A percentile compares a stretch with the other conserved stretches of the same genome.
phyloP scores from a whole-genome alignment of 2,329 filamentous ascomycete species.

The Dothideomycetidae sp. region DNA sequence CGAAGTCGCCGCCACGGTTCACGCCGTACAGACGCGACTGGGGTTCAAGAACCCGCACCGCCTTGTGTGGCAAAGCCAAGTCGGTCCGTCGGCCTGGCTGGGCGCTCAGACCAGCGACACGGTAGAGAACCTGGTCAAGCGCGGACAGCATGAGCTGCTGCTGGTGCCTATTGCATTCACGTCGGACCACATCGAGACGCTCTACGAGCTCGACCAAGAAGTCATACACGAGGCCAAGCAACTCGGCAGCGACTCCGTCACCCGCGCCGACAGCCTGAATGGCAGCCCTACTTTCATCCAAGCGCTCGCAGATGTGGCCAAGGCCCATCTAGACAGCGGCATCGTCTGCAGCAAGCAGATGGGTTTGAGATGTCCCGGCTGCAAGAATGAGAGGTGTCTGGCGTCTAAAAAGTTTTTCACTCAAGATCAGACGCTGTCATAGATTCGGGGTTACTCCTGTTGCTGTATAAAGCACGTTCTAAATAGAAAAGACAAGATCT shows the following conservation, averaged over 20 bases:
- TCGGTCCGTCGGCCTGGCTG: slow-evolving; percentile 88
- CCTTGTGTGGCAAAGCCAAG: slow-evolving; percentile 95
- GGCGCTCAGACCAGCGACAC: slow-evolving; percentile 84
- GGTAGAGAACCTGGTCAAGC: slow-evolving; percentile 75
- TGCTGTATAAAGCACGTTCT: no score
- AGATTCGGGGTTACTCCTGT: no score
- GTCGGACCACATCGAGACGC: slow-evolving; percentile 95
- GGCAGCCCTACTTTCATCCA: slow-evolving; percentile 81
- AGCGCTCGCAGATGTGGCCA: slow-evolving; percentile 76
- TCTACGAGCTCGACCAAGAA: slow-evolving; percentile 87
- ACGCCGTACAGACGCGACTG: slow-evolving; percentile 88
- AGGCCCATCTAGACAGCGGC: slow-evolving; percentile 59
- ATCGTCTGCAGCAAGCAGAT: slow-evolving; percentile 68
- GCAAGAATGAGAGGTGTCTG: slow-evolving; percentile 74
- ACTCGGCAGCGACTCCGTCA: slow-evolving; percentile 54
- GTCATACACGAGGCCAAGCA: slow-evolving; percentile 79
- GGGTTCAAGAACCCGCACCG: slow-evolving; percentile 83
- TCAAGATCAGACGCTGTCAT: slow-evolving; percentile 17
- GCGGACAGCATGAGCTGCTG: slow-evolving; percentile 81
- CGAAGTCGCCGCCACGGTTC: slow-evolving; percentile 88
- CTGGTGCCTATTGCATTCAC: slow-evolving; percentile 95
- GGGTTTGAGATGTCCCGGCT: slow-evolving; percentile 81
- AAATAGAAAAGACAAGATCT: no score
- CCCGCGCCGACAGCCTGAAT: slow-evolving; percentile 83
- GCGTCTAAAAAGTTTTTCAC: slow-evolving; percentile 58